Conservation (phyloP, 2,329 filamentous ascomycete genomes). For the Plenodomus biglobosus region DNA sequence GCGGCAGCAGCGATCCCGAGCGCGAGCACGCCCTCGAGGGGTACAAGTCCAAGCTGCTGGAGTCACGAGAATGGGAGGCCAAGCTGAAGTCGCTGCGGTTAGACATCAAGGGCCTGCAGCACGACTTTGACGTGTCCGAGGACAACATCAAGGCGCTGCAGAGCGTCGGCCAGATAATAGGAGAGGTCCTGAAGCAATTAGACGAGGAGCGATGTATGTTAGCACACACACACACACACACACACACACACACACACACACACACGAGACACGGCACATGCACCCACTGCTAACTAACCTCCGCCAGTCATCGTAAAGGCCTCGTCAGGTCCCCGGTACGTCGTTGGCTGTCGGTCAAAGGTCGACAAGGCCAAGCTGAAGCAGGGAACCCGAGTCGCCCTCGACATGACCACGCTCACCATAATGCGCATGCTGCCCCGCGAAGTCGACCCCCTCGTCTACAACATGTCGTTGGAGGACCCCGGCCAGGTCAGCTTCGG, state of each 20-base stretch:
- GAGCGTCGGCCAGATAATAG: conserved; percentile 98
- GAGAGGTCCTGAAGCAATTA: conserved; percentile 96
- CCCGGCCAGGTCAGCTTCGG: conserved; percentile 97
- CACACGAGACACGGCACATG: too few relatives aligned
- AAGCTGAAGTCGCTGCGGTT: conserved; percentile 92
- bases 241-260: too few relatives aligned
- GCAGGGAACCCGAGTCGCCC: conserved; percentile 94
- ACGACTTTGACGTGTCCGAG: conserved; percentile 94
- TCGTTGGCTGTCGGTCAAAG: conserved; percentile 96
- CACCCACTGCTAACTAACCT: too few relatives aligned
- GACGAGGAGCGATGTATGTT: conserved; percentile 95
- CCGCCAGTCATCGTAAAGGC: conserved; percentile 91
- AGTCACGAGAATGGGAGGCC: conserved; percentile 97
- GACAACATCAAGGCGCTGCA: conserved; percentile 99
- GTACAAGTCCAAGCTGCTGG: conserved; percentile 64
- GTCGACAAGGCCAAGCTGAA: conserved; percentile 97
- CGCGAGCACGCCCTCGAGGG: conserved; percentile 55
- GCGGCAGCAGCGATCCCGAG: conserved; percentile 50
- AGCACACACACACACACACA: too few relatives aligned
- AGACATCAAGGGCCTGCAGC: conserved; percentile 94
- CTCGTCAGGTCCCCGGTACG: conserved; percentile 94
- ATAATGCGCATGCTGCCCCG: conserved; percentile 99
- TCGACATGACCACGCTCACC: conserved; percentile 99
- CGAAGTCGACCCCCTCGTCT: conserved; percentile 96
- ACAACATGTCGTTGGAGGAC: conserved; percentile 99